These are phyloP conservation scores for Microcera coccophila DNA, from an alignment of 2,329 filamentous ascomycete species.

Conservation along the genomic window DNA sequence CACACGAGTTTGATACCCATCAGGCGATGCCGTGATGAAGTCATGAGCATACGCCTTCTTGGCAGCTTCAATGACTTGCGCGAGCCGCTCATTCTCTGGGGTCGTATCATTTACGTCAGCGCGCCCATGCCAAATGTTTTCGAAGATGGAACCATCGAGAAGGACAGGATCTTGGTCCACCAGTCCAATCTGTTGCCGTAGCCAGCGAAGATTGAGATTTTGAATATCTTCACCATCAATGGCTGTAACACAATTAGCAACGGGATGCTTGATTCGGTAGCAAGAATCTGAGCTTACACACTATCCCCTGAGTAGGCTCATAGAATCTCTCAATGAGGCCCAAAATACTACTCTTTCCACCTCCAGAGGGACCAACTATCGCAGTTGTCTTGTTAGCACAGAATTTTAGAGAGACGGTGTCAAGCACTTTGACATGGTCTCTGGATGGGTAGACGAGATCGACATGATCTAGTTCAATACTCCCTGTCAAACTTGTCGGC, in stretches of 20 bases:
- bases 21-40: conserved; percentile 11
- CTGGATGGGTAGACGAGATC: conserved; percentile 55
- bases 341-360: conserved; percentile 48
- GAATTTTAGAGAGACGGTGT: conserved; percentile 55
- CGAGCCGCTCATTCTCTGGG: background rate
- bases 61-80: conserved; percentile 6
- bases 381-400: conserved; percentile 46
- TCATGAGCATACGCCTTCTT: conserved; percentile 12
- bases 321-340: conserved; percentile 53
- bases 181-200: conserved; percentile 21
- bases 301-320: conserved; percentile 29
- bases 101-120: conserved; percentile 43
- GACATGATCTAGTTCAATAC: background rate
- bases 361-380: conserved; percentile 50
- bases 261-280: too few species aligned
- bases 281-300: too few species aligned
- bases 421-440: conserved; percentile 37
- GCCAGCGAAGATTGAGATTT: conserved; percentile 26
- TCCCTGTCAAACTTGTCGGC: conserved; percentile 2
- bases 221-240: conserved; percentile 35
- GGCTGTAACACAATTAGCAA: too few species aligned
- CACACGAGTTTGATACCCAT: conserved; percentile 12
- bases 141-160: conserved; percentile 49
- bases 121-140: conserved; percentile 49
- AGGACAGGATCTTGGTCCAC: conserved; percentile 45